Conservation (phyloP, 2,329 filamentous ascomycete genomes). For the Pseudocercospora cruenta region DNA sequence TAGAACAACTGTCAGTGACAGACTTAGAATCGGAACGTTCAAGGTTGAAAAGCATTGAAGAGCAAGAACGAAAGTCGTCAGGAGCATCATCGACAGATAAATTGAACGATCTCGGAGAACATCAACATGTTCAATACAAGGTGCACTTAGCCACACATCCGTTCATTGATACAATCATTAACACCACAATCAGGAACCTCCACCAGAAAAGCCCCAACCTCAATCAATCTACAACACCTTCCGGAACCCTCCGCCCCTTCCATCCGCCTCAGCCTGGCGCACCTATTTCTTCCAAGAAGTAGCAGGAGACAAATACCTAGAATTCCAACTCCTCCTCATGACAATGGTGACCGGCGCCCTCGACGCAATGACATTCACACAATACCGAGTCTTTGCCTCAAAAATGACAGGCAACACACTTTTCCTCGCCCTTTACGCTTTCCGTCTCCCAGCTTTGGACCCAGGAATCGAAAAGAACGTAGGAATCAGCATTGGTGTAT, state of each 20-base stretch:
- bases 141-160: neutral
- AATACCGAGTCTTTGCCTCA: slow-evolving; percentile 35
- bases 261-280: slow-evolving; percentile 24
- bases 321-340: slow-evolving; percentile 35
- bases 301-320: slow-evolving; percentile 29
- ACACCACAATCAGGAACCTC: neutral
- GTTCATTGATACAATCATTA: neutral
- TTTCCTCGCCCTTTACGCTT: slow-evolving; percentile 30
- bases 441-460: slow-evolving; percentile 20
- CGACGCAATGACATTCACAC: slow-evolving; percentile 36
- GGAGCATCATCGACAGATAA: slow-evolving; percentile 7
- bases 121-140: neutral
- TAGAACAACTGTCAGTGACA: slow-evolving; percentile 6
- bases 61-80: slow-evolving; percentile 10
- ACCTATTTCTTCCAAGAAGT: slow-evolving; percentile 35
- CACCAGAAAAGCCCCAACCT: neutral
- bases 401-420: slow-evolving; percentile 44
- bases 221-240: neutral
- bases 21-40: neutral
- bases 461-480: slow-evolving; percentile 30
- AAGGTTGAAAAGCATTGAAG: slow-evolving; percentile 5
- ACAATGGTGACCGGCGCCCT: slow-evolving; percentile 35
- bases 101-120: slow-evolving; percentile 21
- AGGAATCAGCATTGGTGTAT: slow-evolving; percentile 29
- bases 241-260: slow-evolving; percentile 11